Evolutionary conservation across 2,329 filamentous ascomycete species (phyloP).

Genomic region (Fusarium camptoceras): DNA sequence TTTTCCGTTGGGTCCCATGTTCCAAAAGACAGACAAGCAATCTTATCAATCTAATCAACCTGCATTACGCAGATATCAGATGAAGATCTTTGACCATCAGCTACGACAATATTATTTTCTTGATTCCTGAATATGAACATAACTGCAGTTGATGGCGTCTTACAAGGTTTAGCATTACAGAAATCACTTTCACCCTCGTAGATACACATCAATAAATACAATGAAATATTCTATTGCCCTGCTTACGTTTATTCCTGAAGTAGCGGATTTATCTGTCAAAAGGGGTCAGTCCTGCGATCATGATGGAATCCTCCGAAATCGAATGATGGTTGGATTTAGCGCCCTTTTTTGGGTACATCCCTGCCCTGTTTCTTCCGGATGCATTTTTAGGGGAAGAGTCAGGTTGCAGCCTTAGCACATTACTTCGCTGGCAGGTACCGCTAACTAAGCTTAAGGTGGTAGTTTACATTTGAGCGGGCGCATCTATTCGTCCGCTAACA

Average conservation of each 20-base stretch:
- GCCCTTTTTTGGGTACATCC: conserved; percentile 30
- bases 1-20: conserved; percentile 19
- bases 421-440: conserved; percentile 14
- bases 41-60: conserved; percentile 49
- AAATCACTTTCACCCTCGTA: not conserved
- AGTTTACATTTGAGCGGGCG: conserved; percentile 27
- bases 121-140: not conserved
- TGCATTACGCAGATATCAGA: conserved; percentile 35
- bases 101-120: not conserved
- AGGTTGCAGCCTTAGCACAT: conserved; percentile 29
- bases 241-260: not conserved
- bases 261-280: conserved; percentile 12
- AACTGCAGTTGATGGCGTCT: not conserved
- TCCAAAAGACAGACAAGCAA: conserved; percentile 34
- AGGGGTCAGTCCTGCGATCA: conserved; percentile 18
- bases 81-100: conserved; percentile 32
- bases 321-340: conserved; percentile 41
- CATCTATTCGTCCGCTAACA: conserved; percentile 33
- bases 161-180: not conserved
- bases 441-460: not conserved
- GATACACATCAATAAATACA: not conserved
- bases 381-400: conserved; percentile 18
- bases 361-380: conserved; percentile 43
- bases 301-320: conserved; percentile 47
- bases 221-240: conserved; percentile 1